A percentile compares a stretch with the other conserved stretches of the same genome.
Evolutionary conservation across 176 grass and related monocot genomes (phyloP).

Genomic region (Cenchrus purpureus): DNA sequence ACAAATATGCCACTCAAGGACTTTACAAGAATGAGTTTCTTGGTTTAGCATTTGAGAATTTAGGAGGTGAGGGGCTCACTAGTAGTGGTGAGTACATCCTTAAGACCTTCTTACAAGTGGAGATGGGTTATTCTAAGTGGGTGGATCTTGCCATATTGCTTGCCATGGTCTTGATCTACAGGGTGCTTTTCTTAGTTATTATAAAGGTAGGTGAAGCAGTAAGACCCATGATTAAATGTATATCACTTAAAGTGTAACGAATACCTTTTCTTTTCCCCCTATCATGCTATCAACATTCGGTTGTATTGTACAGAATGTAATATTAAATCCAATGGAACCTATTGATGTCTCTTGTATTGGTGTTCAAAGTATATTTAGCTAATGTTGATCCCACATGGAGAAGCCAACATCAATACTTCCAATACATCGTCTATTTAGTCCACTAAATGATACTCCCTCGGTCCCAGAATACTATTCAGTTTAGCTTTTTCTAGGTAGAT

Average conservation of each 20-base stretch:
- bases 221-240: slow-evolving; percentile 43
- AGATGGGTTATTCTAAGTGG: slow-evolving; percentile 66
- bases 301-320: no score
- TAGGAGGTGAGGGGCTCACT: neutral
- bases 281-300: no score
- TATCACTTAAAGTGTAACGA: slow-evolving; percentile 7
- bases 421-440: no score
- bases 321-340: no score
- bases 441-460: no score
- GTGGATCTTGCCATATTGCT: slow-evolving; percentile 60
- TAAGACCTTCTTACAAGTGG: slow-evolving; percentile 43
- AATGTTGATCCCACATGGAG: no score
- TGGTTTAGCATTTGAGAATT: slow-evolving; percentile 44
- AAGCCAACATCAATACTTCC: no score
- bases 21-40: slow-evolving; percentile 68
- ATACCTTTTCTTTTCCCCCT: neutral
- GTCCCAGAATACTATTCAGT: no score
- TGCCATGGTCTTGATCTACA: slow-evolving; percentile 53
- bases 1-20: slow-evolving; percentile 68
- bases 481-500: no score
- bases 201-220: slow-evolving; percentile 40
- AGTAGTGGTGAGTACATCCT: slow-evolving; percentile 52
- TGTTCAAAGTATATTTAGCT: no score
- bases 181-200: slow-evolving; percentile 53
- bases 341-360: no score